A percentile compares a stretch with the other conserved stretches of the same genome.
phyloP scores from a whole-genome alignment of 352 stramenopile species.

The Phytophthora brassicae region DNA sequence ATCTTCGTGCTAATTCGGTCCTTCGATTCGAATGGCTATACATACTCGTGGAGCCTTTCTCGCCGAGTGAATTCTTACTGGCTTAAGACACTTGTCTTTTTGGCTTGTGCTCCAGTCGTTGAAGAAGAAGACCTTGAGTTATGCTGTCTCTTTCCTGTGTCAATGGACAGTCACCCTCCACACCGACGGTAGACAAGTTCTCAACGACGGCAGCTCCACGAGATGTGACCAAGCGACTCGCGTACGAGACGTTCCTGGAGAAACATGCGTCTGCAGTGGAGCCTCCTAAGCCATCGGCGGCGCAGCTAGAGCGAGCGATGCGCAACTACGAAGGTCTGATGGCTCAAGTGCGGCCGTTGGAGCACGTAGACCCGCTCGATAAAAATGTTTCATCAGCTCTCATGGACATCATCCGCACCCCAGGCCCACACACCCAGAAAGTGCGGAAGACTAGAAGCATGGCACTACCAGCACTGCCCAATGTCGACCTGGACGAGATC shows the following conservation, averaged over 20 bases:
- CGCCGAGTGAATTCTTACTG: neutral
- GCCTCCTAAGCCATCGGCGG: neutral
- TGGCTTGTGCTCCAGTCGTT: slow-evolving; percentile 3
- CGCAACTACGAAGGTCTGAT: slow-evolving; percentile 26
- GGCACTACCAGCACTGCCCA: slow-evolving; percentile 20
- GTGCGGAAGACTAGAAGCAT: slow-evolving; percentile 23
- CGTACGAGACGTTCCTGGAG: slow-evolving; percentile 40
- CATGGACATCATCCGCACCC: slow-evolving; percentile 30
- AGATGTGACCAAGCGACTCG: slow-evolving; percentile 16
- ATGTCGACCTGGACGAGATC: slow-evolving; percentile 55
- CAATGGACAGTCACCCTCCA: slow-evolving; percentile 15
- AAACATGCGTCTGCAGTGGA: slow-evolving; percentile 17
- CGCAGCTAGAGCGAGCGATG: slow-evolving; percentile 23
- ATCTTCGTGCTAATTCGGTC: slow-evolving; percentile 20
- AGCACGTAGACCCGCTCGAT: slow-evolving; percentile 4
- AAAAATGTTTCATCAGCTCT: slow-evolving; percentile 8
- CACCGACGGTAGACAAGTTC: slow-evolving; percentile 19
- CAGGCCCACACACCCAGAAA: slow-evolving; percentile 14
- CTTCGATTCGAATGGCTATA: slow-evolving; percentile 13
- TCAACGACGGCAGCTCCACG: neutral
- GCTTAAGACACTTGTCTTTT: slow-evolving; percentile 19
- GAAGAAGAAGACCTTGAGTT: neutral
- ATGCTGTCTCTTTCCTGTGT: slow-evolving; percentile 35
- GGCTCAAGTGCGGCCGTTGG: slow-evolving; percentile 26
- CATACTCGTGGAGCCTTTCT: slow-evolving; percentile 21